Evolutionary conservation across 2,329 filamentous ascomycete genomes (phyloP).

Genomic region (Albifimbria verrucaria): DNA sequence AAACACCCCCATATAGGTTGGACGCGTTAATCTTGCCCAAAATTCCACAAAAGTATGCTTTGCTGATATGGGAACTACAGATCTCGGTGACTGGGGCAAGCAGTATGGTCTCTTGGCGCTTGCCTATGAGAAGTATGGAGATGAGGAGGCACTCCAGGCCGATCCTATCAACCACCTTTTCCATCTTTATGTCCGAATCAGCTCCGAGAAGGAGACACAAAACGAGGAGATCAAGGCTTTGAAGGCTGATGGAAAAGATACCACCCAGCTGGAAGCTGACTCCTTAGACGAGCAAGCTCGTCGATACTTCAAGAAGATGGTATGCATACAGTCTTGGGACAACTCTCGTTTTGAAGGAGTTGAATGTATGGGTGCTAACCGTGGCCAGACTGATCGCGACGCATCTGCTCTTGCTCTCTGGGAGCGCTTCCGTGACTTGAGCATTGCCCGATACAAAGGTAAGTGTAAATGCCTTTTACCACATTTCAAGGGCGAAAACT

Average conservation of each 20-base stretch:
- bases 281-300: slow-evolving; percentile 72
- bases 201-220: slow-evolving; percentile 62
- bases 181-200: slow-evolving; percentile 79
- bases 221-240: slow-evolving; percentile 61
- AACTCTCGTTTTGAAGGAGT: too few relatives aligned
- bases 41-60: too few relatives aligned
- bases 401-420: slow-evolving; percentile 57
- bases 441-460: slow-evolving; percentile 61
- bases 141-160: slow-evolving; percentile 64
- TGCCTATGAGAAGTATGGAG: slow-evolving; percentile 72
- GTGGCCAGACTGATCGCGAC: slow-evolving; percentile 58
- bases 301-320: slow-evolving; percentile 67
- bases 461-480: too few relatives aligned
- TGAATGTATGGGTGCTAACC: background rate
- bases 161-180: slow-evolving; percentile 82
- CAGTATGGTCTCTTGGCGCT: slow-evolving; percentile 47
- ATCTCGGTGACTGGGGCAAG: slow-evolving; percentile 26
- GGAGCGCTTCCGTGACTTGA: slow-evolving; percentile 64
- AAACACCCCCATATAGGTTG: too few relatives aligned
- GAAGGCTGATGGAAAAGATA: slow-evolving; percentile 51
- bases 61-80: too few relatives aligned
- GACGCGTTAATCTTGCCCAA: too few relatives aligned
- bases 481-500: too few relatives aligned
- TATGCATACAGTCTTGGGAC: too few relatives aligned
- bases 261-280: slow-evolving; percentile 44